phyloP scores from a whole-genome alignment of 805 yeast species.

The Saccharomycopsis vini region DNA sequence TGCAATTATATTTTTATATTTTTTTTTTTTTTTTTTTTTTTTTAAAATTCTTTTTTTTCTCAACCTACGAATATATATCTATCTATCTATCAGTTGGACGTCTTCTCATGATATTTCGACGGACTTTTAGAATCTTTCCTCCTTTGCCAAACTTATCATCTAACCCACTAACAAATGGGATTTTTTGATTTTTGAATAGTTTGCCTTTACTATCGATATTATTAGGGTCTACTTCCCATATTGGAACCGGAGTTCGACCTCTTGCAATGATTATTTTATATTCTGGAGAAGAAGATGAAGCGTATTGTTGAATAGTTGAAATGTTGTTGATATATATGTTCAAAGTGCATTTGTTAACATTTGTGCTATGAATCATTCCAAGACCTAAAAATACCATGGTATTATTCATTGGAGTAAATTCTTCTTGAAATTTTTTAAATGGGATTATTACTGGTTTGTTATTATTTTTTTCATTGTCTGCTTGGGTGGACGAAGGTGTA shows the following conservation, averaged over 20 bases:
- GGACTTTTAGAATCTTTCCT: conserved; percentile 39
- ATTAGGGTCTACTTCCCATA: conserved; percentile 28
- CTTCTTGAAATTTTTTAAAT: conserved; percentile 4
- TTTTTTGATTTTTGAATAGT: conserved; percentile 14
- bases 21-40: no score
- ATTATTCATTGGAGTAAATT: background rate
- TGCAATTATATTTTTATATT: no score
- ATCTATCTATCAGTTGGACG: no score
- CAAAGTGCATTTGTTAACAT: conserved; percentile 5
- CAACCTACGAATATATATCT: no score
- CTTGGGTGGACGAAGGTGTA: background rate
- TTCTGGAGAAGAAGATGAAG: background rate
- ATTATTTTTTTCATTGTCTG: background rate
- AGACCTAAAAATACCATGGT: conserved; percentile 8
- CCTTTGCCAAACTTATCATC: conserved; percentile 37
- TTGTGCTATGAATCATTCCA: conserved; percentile 12
- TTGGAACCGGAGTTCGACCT: conserved; percentile 14
- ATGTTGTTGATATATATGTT: conserved; percentile 11
- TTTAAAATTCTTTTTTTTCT: no score
- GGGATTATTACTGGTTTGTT: background rate
- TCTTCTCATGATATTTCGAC: conserved; percentile 38
- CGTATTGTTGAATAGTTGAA: background rate
- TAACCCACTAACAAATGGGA: conserved; percentile 24
- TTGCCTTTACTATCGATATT: background rate
- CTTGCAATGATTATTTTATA: conserved; percentile 7